Evolutionary conservation across 176 grass and related monocot genomes (phyloP).

Genomic region (Bromus sterilis): DNA sequence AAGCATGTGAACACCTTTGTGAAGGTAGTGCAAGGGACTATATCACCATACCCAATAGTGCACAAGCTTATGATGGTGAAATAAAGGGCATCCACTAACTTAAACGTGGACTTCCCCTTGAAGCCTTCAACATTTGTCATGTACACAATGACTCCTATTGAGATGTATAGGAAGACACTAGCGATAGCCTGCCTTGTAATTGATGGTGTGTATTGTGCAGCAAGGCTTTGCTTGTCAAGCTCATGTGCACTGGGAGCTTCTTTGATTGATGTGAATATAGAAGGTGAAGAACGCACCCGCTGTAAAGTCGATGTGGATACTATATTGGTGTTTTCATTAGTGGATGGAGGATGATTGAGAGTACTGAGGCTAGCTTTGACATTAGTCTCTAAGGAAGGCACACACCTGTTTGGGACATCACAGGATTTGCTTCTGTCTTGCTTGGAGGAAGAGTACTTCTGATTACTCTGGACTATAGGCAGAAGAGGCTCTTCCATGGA

Average conservation of each 20-base stretch:
- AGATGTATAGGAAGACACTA: conserved; percentile 55
- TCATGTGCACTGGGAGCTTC: conserved; percentile 21
- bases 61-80: conserved; percentile 71
- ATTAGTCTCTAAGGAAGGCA: conserved; percentile 15
- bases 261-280: conserved; percentile 53
- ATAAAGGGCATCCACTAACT: conserved; percentile 70
- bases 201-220: conserved; percentile 38
- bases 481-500: conserved; percentile 33
- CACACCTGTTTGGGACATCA: conserved; percentile 29
- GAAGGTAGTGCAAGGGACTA: conserved; percentile 52
- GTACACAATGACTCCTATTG: conserved; percentile 49
- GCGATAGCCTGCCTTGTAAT: conserved; percentile 45
- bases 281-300: conserved; percentile 46
- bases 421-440: conserved; percentile 29
- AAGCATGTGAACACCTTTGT: conserved; percentile 73
- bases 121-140: conserved; percentile 53
- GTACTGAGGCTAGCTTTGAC: conserved; percentile 14
- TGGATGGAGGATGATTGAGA: conserved; percentile 9
- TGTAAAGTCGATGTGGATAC: conserved; percentile 19
- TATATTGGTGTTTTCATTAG: conserved; percentile 13
- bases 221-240: conserved; percentile 23
- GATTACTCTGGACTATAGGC: conserved; percentile 15
- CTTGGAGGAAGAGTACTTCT: conserved; percentile 7
- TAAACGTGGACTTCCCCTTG: conserved; percentile 46
- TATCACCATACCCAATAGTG: conserved; percentile 82